Base-by-base conservation (phyloP, 139 green algal genomes). In the Chlamydomonas eustigma region DNA sequence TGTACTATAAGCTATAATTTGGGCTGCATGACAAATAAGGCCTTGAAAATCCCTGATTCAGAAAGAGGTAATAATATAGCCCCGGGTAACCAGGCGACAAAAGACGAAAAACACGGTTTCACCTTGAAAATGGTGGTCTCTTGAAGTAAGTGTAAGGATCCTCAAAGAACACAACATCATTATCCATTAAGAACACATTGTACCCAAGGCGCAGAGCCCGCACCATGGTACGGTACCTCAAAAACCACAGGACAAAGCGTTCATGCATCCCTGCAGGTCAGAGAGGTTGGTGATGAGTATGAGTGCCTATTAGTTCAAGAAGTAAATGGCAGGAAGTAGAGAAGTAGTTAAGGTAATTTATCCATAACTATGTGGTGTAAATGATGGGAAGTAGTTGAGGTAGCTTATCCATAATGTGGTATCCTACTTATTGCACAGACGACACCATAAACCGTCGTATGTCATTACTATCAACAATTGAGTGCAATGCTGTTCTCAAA, bases 171-270 rank as follows among this genome's bases (percentile, higher is more conserved):
- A n/a, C n/a, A n/a, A n/a, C n/a, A n/a, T n/a, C n/a, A n/a, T n/a
- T n/a, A n/a, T n/a, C n/a, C n/a, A n/a, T n/a, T n/a, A n/a, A n/a
- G 44, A 58, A 58, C 44, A 58, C 44, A 58, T 58, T 58, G 44
- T 28, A 58, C 12, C 44, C 44, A 12, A 18, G 44, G 44, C 44
- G 18, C 12, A 58, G 18, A 58, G 18, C 12, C 12, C 12, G 18
- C 18, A 58, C 44, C 44, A 58, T 28, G 44, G 44, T 58, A 18
- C 44, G 44, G 44, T 58, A 58, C 12, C 44, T 12, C 44, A 58
- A 28, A 18, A 58, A 58, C 44, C 44, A 58, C 44, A 58, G 44
- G 12, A 12, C 12, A 18, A 28, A 58, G 44, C 18, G 44, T 18
- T 58, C 44, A 58, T 58, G 44, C 18, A 18, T 58, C 44, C 44